Evolutionary conservation across 352 stramenopile species (phyloP), one percentile per base, ranked within the genome.

Genomic region (Globisporangium radiosum): DNA sequence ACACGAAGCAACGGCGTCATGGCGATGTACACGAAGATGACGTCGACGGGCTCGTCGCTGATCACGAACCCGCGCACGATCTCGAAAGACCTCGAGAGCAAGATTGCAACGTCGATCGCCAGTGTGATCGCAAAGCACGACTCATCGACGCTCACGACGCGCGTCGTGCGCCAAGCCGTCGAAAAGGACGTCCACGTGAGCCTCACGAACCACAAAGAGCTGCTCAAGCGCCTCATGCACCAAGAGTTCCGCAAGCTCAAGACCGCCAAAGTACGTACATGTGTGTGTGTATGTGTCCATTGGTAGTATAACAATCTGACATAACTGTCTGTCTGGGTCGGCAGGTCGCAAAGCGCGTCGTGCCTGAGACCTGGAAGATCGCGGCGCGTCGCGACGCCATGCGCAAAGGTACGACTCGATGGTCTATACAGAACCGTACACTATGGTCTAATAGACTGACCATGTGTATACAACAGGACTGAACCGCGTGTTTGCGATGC

Each of bases 211-310:
- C 85, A 95, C 74, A 93, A 93, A 60, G 85, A 95, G 51, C 75
- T 93, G 54, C 79, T 95, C 54, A 95, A 95, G 76, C 83, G 85
- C 15, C 65, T 95, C 36, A 92, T 95, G 83, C 85, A 92, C 60
- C 81, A 91, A 53, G 83, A 93, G 57, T 74, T 93, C 39, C 77
- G 83, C 43, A 86, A 87, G 45, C 67, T 88, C 56, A 91, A 91
- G 60, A 72, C 81, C 14, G 69, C 88, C 52, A 90, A 90, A 62
- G 69, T 87, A 40, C 33, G 49, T 39, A n/a, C 2, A 25, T 25
- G 25, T 25, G 25, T 25, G 2, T 25, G 25, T 25, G 25, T 25
- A 25, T 25, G 25, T 25, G 2, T 25, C 25, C 25, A 25, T 25
- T 25, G 25, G 25, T 25, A 39, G 40, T 17, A 39, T 17, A 17